Base-by-base conservation (phyloP, 345 rosid species). In the Conringia planisiliqua region DNA sequence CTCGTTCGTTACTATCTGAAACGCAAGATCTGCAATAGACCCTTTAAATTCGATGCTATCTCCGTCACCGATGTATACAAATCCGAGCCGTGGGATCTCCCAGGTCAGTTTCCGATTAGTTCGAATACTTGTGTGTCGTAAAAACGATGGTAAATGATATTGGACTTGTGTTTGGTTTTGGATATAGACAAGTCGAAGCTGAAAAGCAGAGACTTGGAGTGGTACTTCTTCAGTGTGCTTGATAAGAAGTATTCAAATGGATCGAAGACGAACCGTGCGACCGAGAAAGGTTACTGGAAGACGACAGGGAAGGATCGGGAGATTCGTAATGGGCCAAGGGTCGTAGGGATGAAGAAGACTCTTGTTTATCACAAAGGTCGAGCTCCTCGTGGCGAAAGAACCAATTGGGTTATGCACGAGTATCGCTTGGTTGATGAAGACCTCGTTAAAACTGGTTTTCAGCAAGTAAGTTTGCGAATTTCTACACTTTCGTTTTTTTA, bases 331-430 rank as follows among this genome's bases (percentile, higher is more conserved):
- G 64, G 80, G 11, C 70, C 87, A 1, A 78, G 74, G 7, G 73
- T 74, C 7, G 91, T 90, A 18, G 98, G 98, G 75, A 94, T 94
- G 98, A 94, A 91, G 84, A 95, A 95, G 83, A 95, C 99, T 43
- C 93, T 95, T 71, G 99, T 95, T 66, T 95, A 86, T 70, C 97
- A 95, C 42, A 76, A 16, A 29, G 97, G 99, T 5, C 85, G 97
- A 61, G 97, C 99, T 70, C 99, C 99, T 3, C 86, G 81, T 38
- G 97, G 97, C 14, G 83, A 86, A 78, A 86, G 97, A 4, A 74
- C 86, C 16, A 91, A 91, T 74, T 95, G 99, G 99, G 99, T 95
- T 44, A 95, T 95, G 99, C 99, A 95, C 2, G 97, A 95, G 85
- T 95, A 91, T 68, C 87, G 96, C 14, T 82, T 95, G 43, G 70